A percentile compares a stretch with the other conserved stretches of the same genome.
Evolutionary conservation across 495 filamentous ascomycete genomes (phyloP).

Genomic region (Aspergillus baeticus): DNA sequence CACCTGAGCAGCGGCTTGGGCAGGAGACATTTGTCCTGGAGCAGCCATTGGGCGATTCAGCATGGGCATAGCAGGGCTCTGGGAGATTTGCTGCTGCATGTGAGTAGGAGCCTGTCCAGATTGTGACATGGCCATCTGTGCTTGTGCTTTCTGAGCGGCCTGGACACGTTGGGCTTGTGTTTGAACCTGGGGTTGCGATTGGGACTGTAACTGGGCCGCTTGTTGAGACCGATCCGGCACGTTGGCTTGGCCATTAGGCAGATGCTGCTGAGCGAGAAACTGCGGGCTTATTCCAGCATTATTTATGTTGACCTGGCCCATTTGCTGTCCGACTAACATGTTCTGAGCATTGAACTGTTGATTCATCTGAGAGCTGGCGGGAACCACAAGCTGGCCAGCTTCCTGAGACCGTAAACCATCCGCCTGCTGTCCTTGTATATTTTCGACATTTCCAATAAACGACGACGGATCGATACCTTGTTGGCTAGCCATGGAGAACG

Average conservation of each 20-base stretch:
- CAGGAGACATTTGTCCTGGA: slow-evolving; percentile 45
- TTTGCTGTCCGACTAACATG: slow-evolving; percentile 37
- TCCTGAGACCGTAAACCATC: slow-evolving; percentile 63
- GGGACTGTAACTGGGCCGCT: slow-evolving; percentile 34
- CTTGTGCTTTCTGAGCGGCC: slow-evolving; percentile 52
- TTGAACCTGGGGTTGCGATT: slow-evolving; percentile 40
- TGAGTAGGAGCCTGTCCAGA: slow-evolving; percentile 34
- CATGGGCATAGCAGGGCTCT: slow-evolving; percentile 57
- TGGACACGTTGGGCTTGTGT: slow-evolving; percentile 43
- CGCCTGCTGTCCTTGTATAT: slow-evolving; percentile 60
- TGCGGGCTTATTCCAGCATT: slow-evolving; percentile 40
- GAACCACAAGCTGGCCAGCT: slow-evolving; percentile 64
- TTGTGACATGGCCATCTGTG: slow-evolving; percentile 46
- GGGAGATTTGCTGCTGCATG: slow-evolving; percentile 40
- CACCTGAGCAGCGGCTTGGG: slow-evolving; percentile 35
- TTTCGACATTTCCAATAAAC: slow-evolving; percentile 53
- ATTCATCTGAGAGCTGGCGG: slow-evolving; percentile 55
- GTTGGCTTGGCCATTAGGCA: slow-evolving; percentile 34
- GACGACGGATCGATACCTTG: slow-evolving; percentile 46
- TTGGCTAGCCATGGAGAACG: slow-evolving; percentile 33
- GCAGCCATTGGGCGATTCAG: slow-evolving; percentile 58
- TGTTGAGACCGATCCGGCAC: slow-evolving; percentile 44
- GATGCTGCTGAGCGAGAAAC: slow-evolving; percentile 41
- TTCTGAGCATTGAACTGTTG: slow-evolving; percentile 39
- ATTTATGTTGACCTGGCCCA: slow-evolving; percentile 36